Base-by-base conservation (phyloP, 2,329 filamentous ascomycete genomes). In the Leptosphaerulina australis region DNA sequence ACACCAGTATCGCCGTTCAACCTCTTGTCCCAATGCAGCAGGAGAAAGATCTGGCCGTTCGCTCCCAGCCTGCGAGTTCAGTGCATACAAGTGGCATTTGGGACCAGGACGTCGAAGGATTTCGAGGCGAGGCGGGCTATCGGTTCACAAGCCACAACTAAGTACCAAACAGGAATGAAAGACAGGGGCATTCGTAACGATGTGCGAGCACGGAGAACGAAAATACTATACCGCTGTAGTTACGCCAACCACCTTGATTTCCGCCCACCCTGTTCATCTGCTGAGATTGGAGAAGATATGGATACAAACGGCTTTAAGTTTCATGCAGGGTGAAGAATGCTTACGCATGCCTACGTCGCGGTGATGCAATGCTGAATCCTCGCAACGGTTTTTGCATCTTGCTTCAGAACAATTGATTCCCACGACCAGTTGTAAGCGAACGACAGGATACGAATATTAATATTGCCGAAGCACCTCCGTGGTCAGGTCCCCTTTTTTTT, bases 51-150 rank as follows among this genome's bases (percentile, higher is more conserved):
- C 30, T 43, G 26, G 31, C 36, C 36, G 26, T 26, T 18, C 29
- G 10, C 2, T 18, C 25, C 47, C 35, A 34, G 18, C 28, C 35
- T 22, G 29, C 17, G 40, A 26, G 18, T 21, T 29, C 11, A 21
- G 41, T 43, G n/a, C 36, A 26, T 25, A 40, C 35, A 17, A 51
- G 31, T 31, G 41, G 36, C 41, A 37, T 38, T 43, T 51, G 25
- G 41, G 46, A 51, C 48, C 44, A 22, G 48, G 48, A 45, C 46
- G 4, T 33, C n/a, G 37, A 46, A 51, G 48, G 48, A 51, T 51
- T 29, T 37, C 41, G 41, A 46, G 48, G 36, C 41, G 36, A 40
- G 41, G n/a, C 48, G 48, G 48, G 24, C 26, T 43, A 28, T 33
- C 48, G 30, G 31, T 37, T 46, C 26, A 46, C 30, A 37, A 46